Conservation (phyloP, 2,329 filamentous ascomycete species). For the Talaromyces pinophilus region DNA sequence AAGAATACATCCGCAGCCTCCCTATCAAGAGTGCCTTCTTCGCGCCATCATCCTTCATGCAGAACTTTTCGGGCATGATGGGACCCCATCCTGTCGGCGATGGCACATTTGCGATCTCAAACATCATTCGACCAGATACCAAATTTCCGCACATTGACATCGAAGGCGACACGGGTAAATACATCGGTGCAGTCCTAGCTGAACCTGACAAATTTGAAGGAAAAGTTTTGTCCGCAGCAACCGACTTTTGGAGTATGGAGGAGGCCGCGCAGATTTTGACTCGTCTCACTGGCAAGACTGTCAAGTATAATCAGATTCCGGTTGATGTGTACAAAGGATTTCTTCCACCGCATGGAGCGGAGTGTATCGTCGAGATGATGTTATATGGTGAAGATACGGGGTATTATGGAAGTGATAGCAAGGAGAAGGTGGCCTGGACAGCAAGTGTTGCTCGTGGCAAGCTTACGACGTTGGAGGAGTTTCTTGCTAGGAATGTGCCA, state of each 20-base stretch:
- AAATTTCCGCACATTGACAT: constrained; percentile 39
- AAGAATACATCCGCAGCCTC: constrained; percentile 55
- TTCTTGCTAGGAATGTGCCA: constrained; percentile 25
- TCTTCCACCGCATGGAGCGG: constrained; percentile 23
- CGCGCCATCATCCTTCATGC: constrained; percentile 58
- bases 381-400: constrained; percentile 37
- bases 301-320: constrained; percentile 35
- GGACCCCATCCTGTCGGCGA: constrained; percentile 22
- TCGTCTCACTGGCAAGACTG: constrained; percentile 40
- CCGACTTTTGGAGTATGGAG: constrained; percentile 33
- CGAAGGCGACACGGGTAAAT: constrained; percentile 41
- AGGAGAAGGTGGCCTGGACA: constrained; percentile 36
- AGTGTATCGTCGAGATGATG: constrained; percentile 30
- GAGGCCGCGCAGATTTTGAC: constrained; percentile 38
- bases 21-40: constrained; percentile 56
- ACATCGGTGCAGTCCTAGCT: constrained; percentile 40
- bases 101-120: constrained; percentile 32
- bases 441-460: constrained; percentile 31
- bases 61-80: constrained; percentile 42
- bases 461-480: constrained; percentile 43
- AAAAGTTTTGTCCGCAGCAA: constrained; percentile 39
- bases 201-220: constrained; percentile 40
- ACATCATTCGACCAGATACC: constrained; percentile 26
- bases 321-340: constrained; percentile 30
- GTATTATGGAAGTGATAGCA: constrained; percentile 39